These are phyloP conservation scores for Phycomyces nitens DNA, from an alignment of 192 early-diverging fungal genomes.

Conservation along the genomic window DNA sequence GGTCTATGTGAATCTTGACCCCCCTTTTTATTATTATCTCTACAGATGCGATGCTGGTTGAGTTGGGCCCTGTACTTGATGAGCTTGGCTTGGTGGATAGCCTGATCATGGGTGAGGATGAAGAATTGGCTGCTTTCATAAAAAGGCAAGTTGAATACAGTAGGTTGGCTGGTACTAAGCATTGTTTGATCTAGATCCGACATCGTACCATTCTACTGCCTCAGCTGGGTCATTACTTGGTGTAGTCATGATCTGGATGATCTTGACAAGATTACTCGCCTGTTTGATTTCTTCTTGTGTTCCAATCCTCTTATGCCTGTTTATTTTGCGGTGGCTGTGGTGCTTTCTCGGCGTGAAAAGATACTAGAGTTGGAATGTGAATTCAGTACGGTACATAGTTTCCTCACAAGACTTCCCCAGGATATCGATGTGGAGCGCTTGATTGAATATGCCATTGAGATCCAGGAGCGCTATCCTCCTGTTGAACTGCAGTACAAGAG, in stretches of 20 bases:
- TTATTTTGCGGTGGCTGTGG: slow-evolving; percentile 45
- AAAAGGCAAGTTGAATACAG: slow-evolving; percentile 43
- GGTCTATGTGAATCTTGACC: not conserved
- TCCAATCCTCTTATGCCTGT: slow-evolving; percentile 50
- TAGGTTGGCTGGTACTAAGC: no score
- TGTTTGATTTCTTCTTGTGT: slow-evolving; percentile 52
- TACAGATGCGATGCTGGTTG: slow-evolving; percentile 50
- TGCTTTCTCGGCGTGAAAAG: slow-evolving; percentile 40
- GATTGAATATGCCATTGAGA: slow-evolving; percentile 31
- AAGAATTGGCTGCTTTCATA: slow-evolving; percentile 39
- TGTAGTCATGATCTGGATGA: slow-evolving; percentile 49
- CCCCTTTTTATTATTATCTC: slow-evolving; percentile 1
- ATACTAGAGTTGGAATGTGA: slow-evolving; percentile 42
- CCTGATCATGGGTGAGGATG: slow-evolving; percentile 41
- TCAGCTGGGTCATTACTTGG: slow-evolving; percentile 65
- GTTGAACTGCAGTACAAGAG: slow-evolving; percentile 36
- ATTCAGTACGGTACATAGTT: slow-evolving; percentile 43
- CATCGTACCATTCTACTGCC: slow-evolving; percentile 48
- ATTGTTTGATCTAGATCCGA: slow-evolving; percentile 20
- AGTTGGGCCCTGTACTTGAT: slow-evolving; percentile 45
- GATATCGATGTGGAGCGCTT: slow-evolving; percentile 40
- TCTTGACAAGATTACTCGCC: slow-evolving; percentile 38
- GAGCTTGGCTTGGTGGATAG: slow-evolving; percentile 41
- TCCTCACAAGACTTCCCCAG: slow-evolving; percentile 50
- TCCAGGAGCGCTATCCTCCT: slow-evolving; percentile 36